phyloP scores from a whole-genome alignment of 352 stramenopile species.

The Elongisporangium senticosum region DNA sequence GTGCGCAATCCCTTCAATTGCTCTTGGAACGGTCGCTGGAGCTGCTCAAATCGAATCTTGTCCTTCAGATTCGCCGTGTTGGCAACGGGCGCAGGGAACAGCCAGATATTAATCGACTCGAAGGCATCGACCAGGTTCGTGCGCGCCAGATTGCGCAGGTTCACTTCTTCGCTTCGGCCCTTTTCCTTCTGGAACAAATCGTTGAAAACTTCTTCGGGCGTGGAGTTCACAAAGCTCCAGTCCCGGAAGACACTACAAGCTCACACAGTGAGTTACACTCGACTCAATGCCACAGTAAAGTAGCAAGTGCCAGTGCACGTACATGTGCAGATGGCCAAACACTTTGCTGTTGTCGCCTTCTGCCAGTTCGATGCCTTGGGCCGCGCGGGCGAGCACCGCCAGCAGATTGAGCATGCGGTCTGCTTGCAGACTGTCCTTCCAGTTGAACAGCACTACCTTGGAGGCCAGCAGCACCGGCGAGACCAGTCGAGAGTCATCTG shows the following conservation, averaged over 20 bases:
- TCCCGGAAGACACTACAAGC: slow-evolving; percentile 73
- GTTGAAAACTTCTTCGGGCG: slow-evolving; percentile 68
- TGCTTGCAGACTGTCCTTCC: slow-evolving; percentile 83
- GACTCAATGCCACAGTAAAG: background rate
- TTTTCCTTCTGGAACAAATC: slow-evolving; percentile 84
- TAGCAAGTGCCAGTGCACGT: slow-evolving; percentile 11
- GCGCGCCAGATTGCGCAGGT: slow-evolving; percentile 72
- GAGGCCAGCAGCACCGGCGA: slow-evolving; percentile 80
- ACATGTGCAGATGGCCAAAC: slow-evolving; percentile 87
- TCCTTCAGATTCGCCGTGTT: slow-evolving; percentile 75
- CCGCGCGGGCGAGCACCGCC: slow-evolving; percentile 68
- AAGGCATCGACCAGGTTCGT: slow-evolving; percentile 74
- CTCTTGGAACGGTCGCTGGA: slow-evolving; percentile 70
- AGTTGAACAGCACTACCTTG: slow-evolving; percentile 87
- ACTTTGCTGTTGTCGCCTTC: slow-evolving; percentile 77
- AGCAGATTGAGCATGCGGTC: slow-evolving; percentile 84
- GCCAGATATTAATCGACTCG: slow-evolving; percentile 83
- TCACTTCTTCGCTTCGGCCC: slow-evolving; percentile 70
- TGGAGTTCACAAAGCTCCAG: slow-evolving; percentile 86
- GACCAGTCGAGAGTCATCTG: slow-evolving; percentile 78
- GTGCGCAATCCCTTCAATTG: slow-evolving; percentile 73
- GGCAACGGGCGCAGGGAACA: slow-evolving; percentile 74
- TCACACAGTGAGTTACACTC: slow-evolving; percentile 1
- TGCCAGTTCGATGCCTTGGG: slow-evolving; percentile 73
- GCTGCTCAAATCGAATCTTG: slow-evolving; percentile 82